Evolutionary conservation across 805 yeast genomes (phyloP), one percentile per base, ranked within the genome.

Genomic region (Candida qinlingensis): DNA sequence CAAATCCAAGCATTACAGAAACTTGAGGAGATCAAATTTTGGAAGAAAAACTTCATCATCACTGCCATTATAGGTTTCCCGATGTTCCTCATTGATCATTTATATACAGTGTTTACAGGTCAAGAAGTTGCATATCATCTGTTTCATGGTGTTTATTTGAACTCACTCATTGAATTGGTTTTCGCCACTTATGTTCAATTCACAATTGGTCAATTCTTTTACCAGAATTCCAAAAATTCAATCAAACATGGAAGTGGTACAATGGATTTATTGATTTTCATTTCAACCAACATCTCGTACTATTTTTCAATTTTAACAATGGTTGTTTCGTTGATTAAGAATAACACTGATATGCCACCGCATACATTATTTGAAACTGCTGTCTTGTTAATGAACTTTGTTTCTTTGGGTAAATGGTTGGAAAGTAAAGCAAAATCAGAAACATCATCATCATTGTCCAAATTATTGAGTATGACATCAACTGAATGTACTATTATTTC

Each of bases 371-470:
- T 94, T 71, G 97, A 89, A 50, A 90, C 98, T 0, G 76, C 89
- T 1, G 81, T 84, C 12, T 88, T 95, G 95, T 73, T 94, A 39
- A 75, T 92, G 44, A 69, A 83, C 5, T 94, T 90, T 64, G 90
- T 94, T 29, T 77, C 94, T 7, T 69, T 90, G 41, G 99, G 99
- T 3, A 92, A 94, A 67, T 86, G 87, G 77, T 71, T 91, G 26
- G 99, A 94, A 62, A 87, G 87, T 65, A 81, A 77, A 54, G 98
- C 99, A 2, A 89, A 94, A 61, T 96, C 98, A 4, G 88, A 87
- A 50, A 94, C 98, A 0, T 87, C 97, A 0, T 78, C 87, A 3
- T 96, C 98, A 0, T 73, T 94, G 38, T 85, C 97, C 0, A 80
- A 82, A 54, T 73, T 94, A 40, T 74, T 95, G 41, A 82, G 91